phyloP scores from a whole-genome alignment of 306 rosid species.

The Luffa acutangula region DNA sequence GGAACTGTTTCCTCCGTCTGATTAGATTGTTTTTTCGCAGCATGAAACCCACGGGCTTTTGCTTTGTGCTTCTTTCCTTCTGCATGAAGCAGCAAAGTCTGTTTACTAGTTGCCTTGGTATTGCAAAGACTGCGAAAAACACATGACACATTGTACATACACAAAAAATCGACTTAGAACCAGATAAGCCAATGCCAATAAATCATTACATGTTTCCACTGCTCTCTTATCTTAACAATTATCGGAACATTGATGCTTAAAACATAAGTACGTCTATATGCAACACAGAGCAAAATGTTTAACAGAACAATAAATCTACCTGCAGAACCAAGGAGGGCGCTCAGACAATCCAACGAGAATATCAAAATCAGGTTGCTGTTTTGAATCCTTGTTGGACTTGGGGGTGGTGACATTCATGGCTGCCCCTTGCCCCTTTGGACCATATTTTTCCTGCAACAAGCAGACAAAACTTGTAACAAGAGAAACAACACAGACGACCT shows the following conservation, averaged over 20 bases:
- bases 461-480: background rate
- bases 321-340: slow-evolving; percentile 91
- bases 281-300: background rate
- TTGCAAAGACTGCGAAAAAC: slow-evolving; percentile 66
- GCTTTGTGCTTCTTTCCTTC: slow-evolving; percentile 97
- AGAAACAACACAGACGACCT: background rate
- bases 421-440: slow-evolving; percentile 81
- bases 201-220: background rate
- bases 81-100: slow-evolving; percentile 80
- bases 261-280: too few relatives aligned
- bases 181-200: background rate
- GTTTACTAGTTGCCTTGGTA: slow-evolving; percentile 73
- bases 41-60: slow-evolving; percentile 67
- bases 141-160: background rate
- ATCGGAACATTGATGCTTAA: background rate
- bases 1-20: slow-evolving; percentile 27
- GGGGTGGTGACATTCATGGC: slow-evolving; percentile 31
- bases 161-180: background rate
- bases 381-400: slow-evolving; percentile 42
- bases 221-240: background rate
- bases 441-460: slow-evolving; percentile 72
- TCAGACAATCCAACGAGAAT: slow-evolving; percentile 71
- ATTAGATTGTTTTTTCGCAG: slow-evolving; percentile 39
- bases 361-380: slow-evolving; percentile 59
- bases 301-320: slow-evolving; percentile 29